Base-by-base conservation (phyloP, 202 grass and related monocot species). In the Dendrocalamus latiflorus region DNA sequence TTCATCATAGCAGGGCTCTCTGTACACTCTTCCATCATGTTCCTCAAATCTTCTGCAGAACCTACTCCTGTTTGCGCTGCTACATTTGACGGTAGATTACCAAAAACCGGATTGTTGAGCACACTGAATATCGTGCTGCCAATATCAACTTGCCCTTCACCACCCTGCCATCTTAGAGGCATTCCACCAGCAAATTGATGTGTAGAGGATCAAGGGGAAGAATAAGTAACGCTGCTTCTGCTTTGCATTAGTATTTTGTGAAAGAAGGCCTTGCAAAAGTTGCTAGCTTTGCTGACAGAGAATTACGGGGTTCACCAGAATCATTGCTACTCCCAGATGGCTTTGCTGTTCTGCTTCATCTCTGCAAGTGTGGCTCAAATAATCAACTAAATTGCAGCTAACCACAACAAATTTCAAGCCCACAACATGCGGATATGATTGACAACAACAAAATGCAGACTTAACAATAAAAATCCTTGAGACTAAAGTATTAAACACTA, bases 11-110 rank as follows among this genome's bases (percentile, higher is more conserved):
- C 77, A 82, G 89, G 91, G 71, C 76, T 94, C 70, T 83, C 85
- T 30, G 89, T 86, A 36, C 90, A 82, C 62, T 93, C 89, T 55
- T 98, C 92, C 95, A 93, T 87, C 85, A 98, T 84, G n/a, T 75
- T 89, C 80, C 83, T 90, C 53, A 98, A 74, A 65, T 90, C 85
- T 79, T 62, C 50, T 78, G 89, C 64, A 0, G 93, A 98, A 6
- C 89, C 90, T 48, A 88, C 24, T 16, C 91, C 93, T 20, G 88
- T 83, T 53, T 95, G 93, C 25, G 72, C 80, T 69, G 92, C 90
- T n/a, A 98, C 91, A 72, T 90, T 90, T 18, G 89, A 91, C 85
- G 94, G 37, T 2, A 98, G 76, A 73, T 86, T 94, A 68, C 86
- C 38, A 22, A 98, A 90, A 72, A 72, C 72, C 18, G 92, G 92